These are phyloP conservation scores for Claviceps lovelessii DNA, from an alignment of 2,329 filamentous ascomycete species.

Conservation along the genomic window DNA sequence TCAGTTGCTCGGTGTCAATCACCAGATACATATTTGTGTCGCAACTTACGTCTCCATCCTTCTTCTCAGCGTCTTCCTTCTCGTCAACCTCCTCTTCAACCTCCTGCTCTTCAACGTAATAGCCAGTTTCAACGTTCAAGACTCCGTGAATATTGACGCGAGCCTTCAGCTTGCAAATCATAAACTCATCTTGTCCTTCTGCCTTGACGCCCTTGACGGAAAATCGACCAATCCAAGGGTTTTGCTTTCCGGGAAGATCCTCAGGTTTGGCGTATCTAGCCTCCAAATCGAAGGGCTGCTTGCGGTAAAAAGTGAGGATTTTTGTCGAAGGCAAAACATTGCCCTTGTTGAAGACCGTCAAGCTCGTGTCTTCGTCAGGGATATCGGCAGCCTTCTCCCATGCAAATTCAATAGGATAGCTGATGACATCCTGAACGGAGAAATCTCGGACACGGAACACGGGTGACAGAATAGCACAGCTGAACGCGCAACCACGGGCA, in stretches of 20 bases:
- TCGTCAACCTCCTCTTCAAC: constrained; percentile 85
- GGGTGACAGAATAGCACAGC: constrained; percentile 91
- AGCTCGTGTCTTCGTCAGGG: constrained; percentile 91
- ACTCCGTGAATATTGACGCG: constrained; percentile 93
- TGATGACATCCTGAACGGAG: constrained; percentile 90
- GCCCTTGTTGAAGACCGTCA: constrained; percentile 94
- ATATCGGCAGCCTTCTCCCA: constrained; percentile 99
- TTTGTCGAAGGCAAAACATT: constrained; percentile 97
- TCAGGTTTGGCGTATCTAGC: constrained; percentile 85
- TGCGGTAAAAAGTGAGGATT: constrained; percentile 98
- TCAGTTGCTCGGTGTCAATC: not conserved
- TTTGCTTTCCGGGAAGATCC: constrained; percentile 71
- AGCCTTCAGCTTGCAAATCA: constrained; percentile 99
- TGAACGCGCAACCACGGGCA: constrained; percentile 89
- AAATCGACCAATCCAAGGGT: constrained; percentile 93
- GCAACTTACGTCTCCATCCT: constrained; percentile 59
- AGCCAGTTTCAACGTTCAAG: constrained; percentile 89
- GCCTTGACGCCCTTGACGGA: constrained; percentile 96
- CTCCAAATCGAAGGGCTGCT: constrained; percentile 93
- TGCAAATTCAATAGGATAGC: constrained; percentile 94
- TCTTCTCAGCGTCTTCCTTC: constrained; percentile 51
- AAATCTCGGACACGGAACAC: constrained; percentile 99
- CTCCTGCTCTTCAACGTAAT: constrained; percentile 96
- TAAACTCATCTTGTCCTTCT: constrained; percentile 87
- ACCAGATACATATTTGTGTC: not conserved